Base-by-base conservation (phyloP, 2,329 filamentous ascomycete species). In the Neonectria coccinea region DNA sequence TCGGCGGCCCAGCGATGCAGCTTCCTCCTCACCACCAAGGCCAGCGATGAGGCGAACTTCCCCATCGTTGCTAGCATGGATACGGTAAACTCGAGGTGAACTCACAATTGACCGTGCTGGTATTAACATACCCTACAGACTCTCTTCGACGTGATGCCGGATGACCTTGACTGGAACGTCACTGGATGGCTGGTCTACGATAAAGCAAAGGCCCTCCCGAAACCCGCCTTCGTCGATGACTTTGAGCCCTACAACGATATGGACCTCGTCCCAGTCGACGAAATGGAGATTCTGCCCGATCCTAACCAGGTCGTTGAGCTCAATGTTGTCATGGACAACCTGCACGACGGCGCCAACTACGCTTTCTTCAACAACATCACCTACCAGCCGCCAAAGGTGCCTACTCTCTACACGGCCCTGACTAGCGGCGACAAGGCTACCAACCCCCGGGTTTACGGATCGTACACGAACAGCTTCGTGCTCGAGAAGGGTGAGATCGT, bases 291-390 rank as follows among this genome's bases (percentile, higher is more conserved):
- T 3, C 84, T 90, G 5, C 83, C 85, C 1, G 80, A 88, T 8
- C 89, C 92, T 0, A 88, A 91, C 76, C 84, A 88, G 67, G 82
- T 81, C 2, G 82, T 96, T 41, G 85, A 85, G 47, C 82, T 96
- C 3, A 82, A 87, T 65, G 84, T 92, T 29, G 86, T 87, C 77
- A 88, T 88, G 82, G 82, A 86, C 68, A 87, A 88, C 55, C 82
- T 91, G 3, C 81, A 82, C 18, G 84, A 92, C 64, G 90, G 90
- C 5, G 85, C 85, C 54, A 84, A 83, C 74, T 83, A 83, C 61
- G 89, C 88, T 65, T 89, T 90, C 79, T 88, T 92, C 80, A 94
- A 95, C 82, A 89, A 92, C 77, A 87, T 93, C 67, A 93, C 91
- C 31, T 97, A 94, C 76, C 85, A 86, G 4, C 60, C 80, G 0